These are phyloP conservation scores for Bryoglossum gracile DNA, from an alignment of 495 filamentous ascomycete species.

Conservation along the genomic window DNA sequence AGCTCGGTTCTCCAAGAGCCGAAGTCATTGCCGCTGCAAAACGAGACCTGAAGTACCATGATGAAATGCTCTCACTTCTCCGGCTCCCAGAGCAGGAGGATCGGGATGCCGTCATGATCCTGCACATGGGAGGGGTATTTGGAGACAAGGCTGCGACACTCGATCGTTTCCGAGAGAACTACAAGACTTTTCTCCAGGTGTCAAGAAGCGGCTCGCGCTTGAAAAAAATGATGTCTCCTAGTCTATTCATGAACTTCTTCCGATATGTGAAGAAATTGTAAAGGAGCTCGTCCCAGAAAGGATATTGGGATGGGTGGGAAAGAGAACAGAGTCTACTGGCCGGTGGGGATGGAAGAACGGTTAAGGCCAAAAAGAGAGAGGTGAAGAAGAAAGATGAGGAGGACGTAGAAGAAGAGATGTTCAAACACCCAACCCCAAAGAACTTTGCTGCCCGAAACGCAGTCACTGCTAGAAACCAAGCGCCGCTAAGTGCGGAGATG, in stretches of 20 bases:
- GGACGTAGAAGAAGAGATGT: conserved; percentile 20
- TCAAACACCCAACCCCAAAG: conserved; percentile 25
- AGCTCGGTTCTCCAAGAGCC: conserved; percentile 70
- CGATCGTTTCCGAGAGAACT: conserved; percentile 75
- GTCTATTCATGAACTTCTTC: conserved; percentile 85
- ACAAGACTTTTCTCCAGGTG: conserved; percentile 54
- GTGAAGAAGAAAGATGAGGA: conserved; percentile 48
- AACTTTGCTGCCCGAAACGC: conserved; percentile 19
- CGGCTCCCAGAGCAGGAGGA: conserved; percentile 72
- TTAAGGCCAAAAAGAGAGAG: conserved; percentile 69
- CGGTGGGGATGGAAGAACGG: conserved; percentile 83
- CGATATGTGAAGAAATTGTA: conserved; percentile 78
- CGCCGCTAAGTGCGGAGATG: conserved; percentile 9
- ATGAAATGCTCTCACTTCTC: conserved; percentile 74
- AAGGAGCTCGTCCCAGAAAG: conserved; percentile 52
- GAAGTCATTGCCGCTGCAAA: conserved; percentile 69
- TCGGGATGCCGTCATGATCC: conserved; percentile 86
- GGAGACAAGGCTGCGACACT: conserved; percentile 82
- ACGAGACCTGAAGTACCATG: conserved; percentile 84
- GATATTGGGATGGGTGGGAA: conserved; percentile 86
- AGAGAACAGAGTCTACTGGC: conserved; percentile 88
- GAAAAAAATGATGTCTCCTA: conserved; percentile 92
- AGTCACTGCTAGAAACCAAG: conserved; percentile 6
- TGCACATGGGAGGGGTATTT: conserved; percentile 91
- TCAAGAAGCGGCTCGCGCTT: conserved; percentile 78